A percentile compares a stretch with the other conserved stretches of the same genome.
Conservation (phyloP, 2,329 filamentous ascomycete genomes). For the Beauveria asiatica region DNA sequence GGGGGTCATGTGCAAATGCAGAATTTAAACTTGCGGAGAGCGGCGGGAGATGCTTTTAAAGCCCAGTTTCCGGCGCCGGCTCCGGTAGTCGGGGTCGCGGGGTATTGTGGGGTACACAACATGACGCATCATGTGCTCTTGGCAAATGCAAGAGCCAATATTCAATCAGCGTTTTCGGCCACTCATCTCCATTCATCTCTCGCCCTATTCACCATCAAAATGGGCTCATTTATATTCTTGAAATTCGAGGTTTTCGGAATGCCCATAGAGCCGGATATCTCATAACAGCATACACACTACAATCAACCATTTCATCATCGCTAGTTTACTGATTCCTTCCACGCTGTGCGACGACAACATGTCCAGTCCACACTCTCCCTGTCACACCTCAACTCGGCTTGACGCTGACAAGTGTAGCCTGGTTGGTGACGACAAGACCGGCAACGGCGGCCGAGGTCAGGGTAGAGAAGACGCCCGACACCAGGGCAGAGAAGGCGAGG, state of each 20-base stretch:
- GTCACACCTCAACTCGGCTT: neutral
- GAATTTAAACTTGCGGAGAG: neutral
- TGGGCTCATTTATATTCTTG: neutral
- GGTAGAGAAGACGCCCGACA: conserved; percentile 71
- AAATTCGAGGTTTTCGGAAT: neutral
- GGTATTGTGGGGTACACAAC: conserved; percentile 2
- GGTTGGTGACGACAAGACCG: conserved; percentile 60
- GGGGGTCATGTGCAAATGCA: neutral
- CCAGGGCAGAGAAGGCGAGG: conserved; percentile 67
- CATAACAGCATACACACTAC: conserved; percentile 10
- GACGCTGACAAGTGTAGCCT: conserved; percentile 17
- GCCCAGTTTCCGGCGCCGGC: conserved; percentile 1
- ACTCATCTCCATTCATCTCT: neutral
- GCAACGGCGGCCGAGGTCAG: conserved; percentile 71
- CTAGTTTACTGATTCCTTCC: neutral
- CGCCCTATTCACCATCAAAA: neutral
- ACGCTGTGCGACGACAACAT: neutral
- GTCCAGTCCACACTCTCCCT: neutral
- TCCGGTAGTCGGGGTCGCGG: conserved; percentile 6
- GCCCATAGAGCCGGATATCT: conserved; percentile 2
- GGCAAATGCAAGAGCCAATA: neutral
- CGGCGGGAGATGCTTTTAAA: neutral
- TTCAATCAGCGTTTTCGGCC: neutral
- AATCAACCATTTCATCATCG: neutral
- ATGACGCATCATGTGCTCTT: neutral